phyloP scores from a whole-genome alignment of 2,329 filamentous ascomycete genomes.

The Sodiomyces alkalinus region DNA sequence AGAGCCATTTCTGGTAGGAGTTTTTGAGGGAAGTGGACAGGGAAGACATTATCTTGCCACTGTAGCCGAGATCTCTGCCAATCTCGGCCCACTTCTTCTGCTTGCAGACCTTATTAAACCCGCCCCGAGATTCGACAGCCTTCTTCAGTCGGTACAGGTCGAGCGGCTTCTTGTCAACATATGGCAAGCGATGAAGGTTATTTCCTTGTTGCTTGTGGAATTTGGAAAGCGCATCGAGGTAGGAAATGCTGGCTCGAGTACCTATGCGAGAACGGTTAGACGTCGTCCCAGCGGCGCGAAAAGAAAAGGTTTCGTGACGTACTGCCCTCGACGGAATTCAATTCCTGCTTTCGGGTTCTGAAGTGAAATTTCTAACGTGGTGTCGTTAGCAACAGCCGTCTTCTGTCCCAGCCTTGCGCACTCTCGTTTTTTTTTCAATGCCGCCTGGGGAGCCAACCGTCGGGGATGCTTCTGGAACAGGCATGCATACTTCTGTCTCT shows the following conservation, averaged over 20 bases:
- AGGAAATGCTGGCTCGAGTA: constrained; percentile 88
- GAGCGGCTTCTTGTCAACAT: constrained; percentile 92
- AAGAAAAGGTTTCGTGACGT: too few species aligned
- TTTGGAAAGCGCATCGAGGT: constrained; percentile 86
- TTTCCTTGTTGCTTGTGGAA: constrained; percentile 96
- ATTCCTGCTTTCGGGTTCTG: constrained; percentile 83
- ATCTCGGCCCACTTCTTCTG: constrained; percentile 99
- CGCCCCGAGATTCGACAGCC: constrained; percentile 83
- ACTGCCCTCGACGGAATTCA: constrained; percentile 98
- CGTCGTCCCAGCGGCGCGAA: too few species aligned
- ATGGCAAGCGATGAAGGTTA: constrained; percentile 85
- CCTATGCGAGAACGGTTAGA: constrained; percentile 48
- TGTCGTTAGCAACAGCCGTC: constrained; percentile 3
- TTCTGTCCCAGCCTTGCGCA: neutral
- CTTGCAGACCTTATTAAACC: constrained; percentile 94
- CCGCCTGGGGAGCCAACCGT: too few species aligned
- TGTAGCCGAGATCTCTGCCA: constrained; percentile 89
- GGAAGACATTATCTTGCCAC: constrained; percentile 99
- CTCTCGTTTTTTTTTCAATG: constrained; percentile 8
- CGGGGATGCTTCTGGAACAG: too few species aligned
- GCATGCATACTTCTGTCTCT: constrained; percentile 65
- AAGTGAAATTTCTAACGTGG: constrained; percentile 76
- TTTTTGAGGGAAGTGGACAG: constrained; percentile 96
- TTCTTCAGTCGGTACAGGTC: constrained; percentile 95
- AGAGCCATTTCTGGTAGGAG: constrained; percentile 92